Base-by-base conservation (phyloP, 352 stramenopile species). In the Globisporangium ultimum region DNA sequence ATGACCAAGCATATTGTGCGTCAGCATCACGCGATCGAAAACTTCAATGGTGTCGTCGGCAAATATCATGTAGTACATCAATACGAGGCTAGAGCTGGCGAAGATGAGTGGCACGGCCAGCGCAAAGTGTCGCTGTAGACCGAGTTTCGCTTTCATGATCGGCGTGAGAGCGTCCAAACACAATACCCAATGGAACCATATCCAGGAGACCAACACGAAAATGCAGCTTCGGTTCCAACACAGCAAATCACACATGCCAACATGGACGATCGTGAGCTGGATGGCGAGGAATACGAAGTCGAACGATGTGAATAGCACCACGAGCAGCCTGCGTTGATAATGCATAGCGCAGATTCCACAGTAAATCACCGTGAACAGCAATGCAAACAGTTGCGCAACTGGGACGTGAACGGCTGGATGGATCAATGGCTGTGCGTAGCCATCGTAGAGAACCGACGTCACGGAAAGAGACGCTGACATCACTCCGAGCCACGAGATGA, bases 181-280 rank as follows among this genome's bases (percentile, higher is more conserved):
- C 28, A 60, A 24, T 12, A 53, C 58, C 58, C 58, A 65, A 14
- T 65, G 51, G 22, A 65, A 38, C 51, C 58, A 65, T 4, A 65
- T 38, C 50, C 52, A 65, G 28, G 52, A 49, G 38, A 41, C 21
- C 9, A 50, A 15, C 4, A 50, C 22, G 20, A 28, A 20, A 15
- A 20, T 8, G 40, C 53, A 58, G 17, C 18, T 20, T 38, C 48
- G 1, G 2, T 28, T 20, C 58, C 58, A 66, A 13, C 43, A 20
- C 15, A 70, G 63, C 20, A 70, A 52, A 45, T 63, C 63, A n/a
- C 58, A 61, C 36, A 59, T 45, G 14, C 42, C 54, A 18, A 67
- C 1, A 22, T 60, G 49, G 15, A 67, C 21, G 36, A 50, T 22
- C 28, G 54, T 52, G n/a, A 70, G 36, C n/a, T 70, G 63, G 2